Percentiles rank a stretch among this genome's conserved stretches.
Conservation (phyloP, 106 monocot species). For the Alisma plantagoaquatica region DNA sequence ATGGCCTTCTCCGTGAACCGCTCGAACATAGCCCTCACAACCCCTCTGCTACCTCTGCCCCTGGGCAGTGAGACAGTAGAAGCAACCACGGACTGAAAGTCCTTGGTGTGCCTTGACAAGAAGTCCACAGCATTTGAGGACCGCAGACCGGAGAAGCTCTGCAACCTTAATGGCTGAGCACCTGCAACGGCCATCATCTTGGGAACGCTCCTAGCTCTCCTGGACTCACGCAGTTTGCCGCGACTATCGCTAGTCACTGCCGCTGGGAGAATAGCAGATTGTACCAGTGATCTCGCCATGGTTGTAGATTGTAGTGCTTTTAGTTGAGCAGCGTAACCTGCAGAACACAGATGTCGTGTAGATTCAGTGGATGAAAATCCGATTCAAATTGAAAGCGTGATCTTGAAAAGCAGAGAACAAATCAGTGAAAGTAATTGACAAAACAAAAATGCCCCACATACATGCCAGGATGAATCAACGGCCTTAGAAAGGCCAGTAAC, state of each 20-base stretch:
- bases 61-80: constrained; percentile 14
- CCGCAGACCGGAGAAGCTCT: constrained; percentile 19
- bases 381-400: no score
- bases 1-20: constrained; percentile 34
- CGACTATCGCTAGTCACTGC: constrained; percentile 10
- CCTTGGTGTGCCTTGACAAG: constrained; percentile 3
- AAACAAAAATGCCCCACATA: no score
- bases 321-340: no score
- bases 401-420: no score
- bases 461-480: no score
- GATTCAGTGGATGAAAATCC: no score
- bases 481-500: no score
- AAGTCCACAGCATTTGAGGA: constrained; percentile 13
- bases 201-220: constrained; percentile 9
- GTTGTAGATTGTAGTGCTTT: no score
- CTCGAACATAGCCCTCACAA: constrained; percentile 25
- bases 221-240: constrained; percentile 2
- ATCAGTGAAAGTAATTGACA: no score
- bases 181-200: constrained; percentile 3
- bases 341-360: no score
- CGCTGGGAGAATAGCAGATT: constrained; percentile 17
- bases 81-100: constrained; percentile 22
- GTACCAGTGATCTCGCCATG: constrained; percentile 27
- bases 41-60: constrained; percentile 16
- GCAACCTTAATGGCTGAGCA: constrained; percentile 9